Evolutionary conservation across 1,284 basidiomycete species (phyloP).

Genomic region (Malassezia vespertilionis): DNA sequence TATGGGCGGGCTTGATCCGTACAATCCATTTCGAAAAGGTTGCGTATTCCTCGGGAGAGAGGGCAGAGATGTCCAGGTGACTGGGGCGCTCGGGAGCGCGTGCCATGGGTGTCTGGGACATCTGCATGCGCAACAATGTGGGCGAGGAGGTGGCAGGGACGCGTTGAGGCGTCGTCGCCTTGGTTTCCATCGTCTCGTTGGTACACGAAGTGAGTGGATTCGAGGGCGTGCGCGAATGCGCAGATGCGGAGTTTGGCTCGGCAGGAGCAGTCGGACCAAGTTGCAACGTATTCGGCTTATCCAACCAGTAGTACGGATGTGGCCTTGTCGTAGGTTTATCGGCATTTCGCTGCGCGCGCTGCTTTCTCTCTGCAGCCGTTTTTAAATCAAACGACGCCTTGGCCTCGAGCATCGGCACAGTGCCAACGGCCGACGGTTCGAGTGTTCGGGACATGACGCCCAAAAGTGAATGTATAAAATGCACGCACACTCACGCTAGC

Average conservation of each 20-base stretch:
- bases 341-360: neutral
- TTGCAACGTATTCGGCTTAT: neutral
- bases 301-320: neutral
- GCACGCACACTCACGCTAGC: too few relatives aligned
- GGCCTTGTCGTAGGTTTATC: neutral
- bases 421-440: neutral
- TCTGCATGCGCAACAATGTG: too few relatives aligned
- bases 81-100: constrained; percentile 3
- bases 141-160: neutral
- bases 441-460: too few relatives aligned
- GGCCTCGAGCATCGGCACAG: neutral
- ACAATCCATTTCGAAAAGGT: constrained; percentile 31
- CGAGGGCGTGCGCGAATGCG: constrained; percentile 3
- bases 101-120: neutral
- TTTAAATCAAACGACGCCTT: constrained; percentile 2
- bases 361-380: neutral
- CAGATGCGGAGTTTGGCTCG: neutral
- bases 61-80: constrained; percentile 35
- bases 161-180: constrained; percentile 3
- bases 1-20: constrained; percentile 34
- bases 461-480: too few relatives aligned
- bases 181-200: neutral
- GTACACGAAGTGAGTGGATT: neutral
- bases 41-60: constrained; percentile 41
- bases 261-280: neutral